phyloP scores from a whole-genome alignment of 2,329 filamentous ascomycete species.

The Talaromyces rugulosus region DNA sequence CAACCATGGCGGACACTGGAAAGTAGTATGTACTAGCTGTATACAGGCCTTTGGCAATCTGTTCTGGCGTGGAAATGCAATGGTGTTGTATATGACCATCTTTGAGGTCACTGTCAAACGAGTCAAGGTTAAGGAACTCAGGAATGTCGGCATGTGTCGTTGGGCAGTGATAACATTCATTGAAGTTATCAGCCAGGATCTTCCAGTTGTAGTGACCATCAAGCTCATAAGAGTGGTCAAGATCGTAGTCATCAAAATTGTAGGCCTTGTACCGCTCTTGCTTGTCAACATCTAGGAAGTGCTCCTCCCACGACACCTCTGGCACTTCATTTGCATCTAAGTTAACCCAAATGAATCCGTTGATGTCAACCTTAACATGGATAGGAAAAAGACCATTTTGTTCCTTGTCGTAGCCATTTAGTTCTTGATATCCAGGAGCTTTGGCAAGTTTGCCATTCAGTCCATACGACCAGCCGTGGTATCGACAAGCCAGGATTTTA shows the following conservation, averaged over 20 bases:
- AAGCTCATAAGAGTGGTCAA: constrained; percentile 57
- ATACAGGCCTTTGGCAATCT: constrained; percentile 44
- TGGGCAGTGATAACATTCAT: constrained; percentile 40
- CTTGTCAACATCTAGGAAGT: constrained; percentile 47
- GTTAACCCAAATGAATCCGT: constrained; percentile 58
- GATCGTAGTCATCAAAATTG: constrained; percentile 52
- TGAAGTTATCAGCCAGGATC: constrained; percentile 60
- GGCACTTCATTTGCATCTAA: constrained; percentile 43
- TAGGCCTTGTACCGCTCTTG: constrained; percentile 44
- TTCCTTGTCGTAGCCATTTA: constrained; percentile 52
- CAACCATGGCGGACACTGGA: constrained; percentile 30
- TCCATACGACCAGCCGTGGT: constrained; percentile 59
- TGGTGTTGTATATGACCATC: constrained; percentile 50
- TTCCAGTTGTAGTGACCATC: constrained; percentile 59
- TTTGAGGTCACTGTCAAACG: constrained; percentile 49
- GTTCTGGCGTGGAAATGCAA: constrained; percentile 41
- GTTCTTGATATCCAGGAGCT: constrained; percentile 53
- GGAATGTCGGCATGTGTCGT: constrained; percentile 18
- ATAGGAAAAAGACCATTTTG: constrained; percentile 53
- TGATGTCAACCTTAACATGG: constrained; percentile 50
- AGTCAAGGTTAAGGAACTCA: constrained; percentile 49
- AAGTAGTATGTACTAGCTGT: constrained; percentile 32
- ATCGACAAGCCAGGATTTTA: constrained; percentile 54
- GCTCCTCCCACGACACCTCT: constrained; percentile 50
- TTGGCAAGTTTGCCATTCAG: constrained; percentile 53